phyloP scores from a whole-genome alignment of 345 rosid genomes.

The Aquilaria malaccensis region DNA sequence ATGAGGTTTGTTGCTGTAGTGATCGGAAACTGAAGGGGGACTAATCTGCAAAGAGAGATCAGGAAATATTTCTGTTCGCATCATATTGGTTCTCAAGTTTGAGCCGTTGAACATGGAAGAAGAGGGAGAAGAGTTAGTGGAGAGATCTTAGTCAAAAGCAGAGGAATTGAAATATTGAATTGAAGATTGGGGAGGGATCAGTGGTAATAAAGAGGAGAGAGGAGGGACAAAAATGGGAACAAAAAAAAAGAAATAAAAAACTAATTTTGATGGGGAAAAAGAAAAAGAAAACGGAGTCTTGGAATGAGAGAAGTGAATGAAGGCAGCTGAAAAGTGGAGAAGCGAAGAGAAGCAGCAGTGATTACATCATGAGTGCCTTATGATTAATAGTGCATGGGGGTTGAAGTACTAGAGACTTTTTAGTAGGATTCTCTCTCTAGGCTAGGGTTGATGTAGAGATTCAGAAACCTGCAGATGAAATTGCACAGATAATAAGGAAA shows the following conservation, averaged over 20 bases:
- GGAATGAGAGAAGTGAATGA: conserved; percentile 13
- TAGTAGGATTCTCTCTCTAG: conserved; percentile 34
- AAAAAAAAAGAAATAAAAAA: conserved; percentile 18
- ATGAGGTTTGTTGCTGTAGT: conserved; percentile 14
- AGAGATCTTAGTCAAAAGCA: conserved; percentile 15
- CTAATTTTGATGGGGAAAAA: conserved; percentile 11
- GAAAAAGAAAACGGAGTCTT: not conserved
- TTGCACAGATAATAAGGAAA: conserved; percentile 18
- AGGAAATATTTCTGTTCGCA: conserved; percentile 37
- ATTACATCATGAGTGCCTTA: conserved; percentile 88
- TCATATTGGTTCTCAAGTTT: conserved; percentile 17
- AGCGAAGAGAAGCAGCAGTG: conserved; percentile 30
- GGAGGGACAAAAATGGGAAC: conserved; percentile 11
- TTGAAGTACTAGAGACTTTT: conserved; percentile 32
- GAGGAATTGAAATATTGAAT: not conserved
- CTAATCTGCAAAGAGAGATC: conserved; percentile 94
- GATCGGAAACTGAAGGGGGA: conserved; percentile 42
- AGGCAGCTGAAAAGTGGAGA: conserved; percentile 7
- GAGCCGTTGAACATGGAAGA: conserved; percentile 29
- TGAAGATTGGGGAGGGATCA: no score
- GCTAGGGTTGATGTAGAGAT: conserved; percentile 7
- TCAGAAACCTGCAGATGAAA: conserved; percentile 12
- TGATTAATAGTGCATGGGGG: conserved; percentile 58
- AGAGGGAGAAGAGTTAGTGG: not conserved
- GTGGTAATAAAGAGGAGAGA: not conserved